Conservation (phyloP, 352 stramenopile genomes). For the Phytophthora idaei region DNA sequence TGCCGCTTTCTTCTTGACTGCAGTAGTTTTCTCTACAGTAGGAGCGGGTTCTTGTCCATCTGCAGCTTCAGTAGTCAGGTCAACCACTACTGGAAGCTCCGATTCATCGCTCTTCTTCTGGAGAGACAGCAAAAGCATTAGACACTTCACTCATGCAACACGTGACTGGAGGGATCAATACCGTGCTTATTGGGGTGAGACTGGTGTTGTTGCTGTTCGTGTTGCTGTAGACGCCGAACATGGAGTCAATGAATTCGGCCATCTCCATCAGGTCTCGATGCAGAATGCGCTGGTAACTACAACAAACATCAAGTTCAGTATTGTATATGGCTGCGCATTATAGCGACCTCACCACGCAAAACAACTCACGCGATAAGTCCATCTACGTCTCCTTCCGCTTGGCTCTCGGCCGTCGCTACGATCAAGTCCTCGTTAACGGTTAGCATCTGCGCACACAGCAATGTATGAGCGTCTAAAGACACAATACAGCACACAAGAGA, state of each 20-base stretch:
- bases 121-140: not conserved
- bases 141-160: not conserved
- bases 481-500: not conserved
- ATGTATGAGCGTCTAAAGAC: conserved; percentile 1
- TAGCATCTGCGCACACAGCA: conserved; percentile 57
- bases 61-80: conserved; percentile 17
- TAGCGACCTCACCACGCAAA: not conserved
- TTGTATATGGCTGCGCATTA: not conserved
- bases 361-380: conserved; percentile 57
- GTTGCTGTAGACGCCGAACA: conserved; percentile 78
- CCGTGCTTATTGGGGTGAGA: conserved; percentile 5
- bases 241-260: conserved; percentile 78
- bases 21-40: not conserved
- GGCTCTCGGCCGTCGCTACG: conserved; percentile 58
- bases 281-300: conserved; percentile 73
- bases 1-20: not conserved
- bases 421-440: conserved; percentile 79
- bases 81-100: conserved; percentile 10
- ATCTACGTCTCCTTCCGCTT: conserved; percentile 56
- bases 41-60: conserved; percentile 4
- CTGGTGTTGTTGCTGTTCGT: conserved; percentile 9
- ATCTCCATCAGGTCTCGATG: conserved; percentile 84
- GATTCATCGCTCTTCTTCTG: conserved; percentile 17
- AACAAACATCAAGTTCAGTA: conserved; percentile 19
- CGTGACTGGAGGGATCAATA: not conserved